Conservation (phyloP, 2,329 filamentous ascomycete genomes). For the Botrytis tulipae region DNA sequence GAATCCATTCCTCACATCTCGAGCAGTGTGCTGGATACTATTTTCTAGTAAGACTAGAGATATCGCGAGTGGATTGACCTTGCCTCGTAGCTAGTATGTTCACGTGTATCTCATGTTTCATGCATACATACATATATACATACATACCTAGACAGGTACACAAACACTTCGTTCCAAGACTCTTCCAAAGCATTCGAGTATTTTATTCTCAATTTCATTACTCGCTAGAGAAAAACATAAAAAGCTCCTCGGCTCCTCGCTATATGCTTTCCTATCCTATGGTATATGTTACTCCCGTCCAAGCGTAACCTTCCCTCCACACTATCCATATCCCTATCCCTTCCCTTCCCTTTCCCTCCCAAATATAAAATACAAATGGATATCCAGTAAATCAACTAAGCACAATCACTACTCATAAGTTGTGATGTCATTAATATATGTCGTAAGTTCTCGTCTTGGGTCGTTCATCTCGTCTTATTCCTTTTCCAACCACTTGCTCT, state of each 20-base stretch:
- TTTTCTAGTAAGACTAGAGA: too few relatives aligned
- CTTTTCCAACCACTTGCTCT: not conserved
- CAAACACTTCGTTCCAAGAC: not conserved
- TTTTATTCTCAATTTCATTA: not conserved
- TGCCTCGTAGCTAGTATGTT: too few relatives aligned
- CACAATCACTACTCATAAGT: not conserved
- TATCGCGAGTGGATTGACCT: too few relatives aligned
- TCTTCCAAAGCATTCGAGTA: not conserved
- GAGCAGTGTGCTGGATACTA: too few relatives aligned
- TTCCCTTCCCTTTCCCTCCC: not conserved
- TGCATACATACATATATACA: too few relatives aligned
- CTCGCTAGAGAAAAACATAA: not conserved
- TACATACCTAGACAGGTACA: too few relatives aligned
- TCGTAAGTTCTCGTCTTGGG: not conserved
- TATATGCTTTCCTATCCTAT: not conserved
- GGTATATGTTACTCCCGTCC: not conserved
- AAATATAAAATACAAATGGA: conserved; percentile 2
- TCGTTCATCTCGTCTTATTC: not conserved
- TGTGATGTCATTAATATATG: conserved; percentile 6
- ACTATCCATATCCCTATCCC: not conserved
- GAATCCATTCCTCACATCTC: too few relatives aligned
- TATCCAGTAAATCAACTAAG: not conserved
- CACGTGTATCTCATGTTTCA: not conserved
- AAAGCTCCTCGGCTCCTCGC: not conserved
- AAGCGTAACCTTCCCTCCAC: not conserved